Evolutionary conservation across 495 filamentous ascomycete species (phyloP), one percentile per base, ranked within the genome.

Genomic region (Penicillium ucsense): DNA sequence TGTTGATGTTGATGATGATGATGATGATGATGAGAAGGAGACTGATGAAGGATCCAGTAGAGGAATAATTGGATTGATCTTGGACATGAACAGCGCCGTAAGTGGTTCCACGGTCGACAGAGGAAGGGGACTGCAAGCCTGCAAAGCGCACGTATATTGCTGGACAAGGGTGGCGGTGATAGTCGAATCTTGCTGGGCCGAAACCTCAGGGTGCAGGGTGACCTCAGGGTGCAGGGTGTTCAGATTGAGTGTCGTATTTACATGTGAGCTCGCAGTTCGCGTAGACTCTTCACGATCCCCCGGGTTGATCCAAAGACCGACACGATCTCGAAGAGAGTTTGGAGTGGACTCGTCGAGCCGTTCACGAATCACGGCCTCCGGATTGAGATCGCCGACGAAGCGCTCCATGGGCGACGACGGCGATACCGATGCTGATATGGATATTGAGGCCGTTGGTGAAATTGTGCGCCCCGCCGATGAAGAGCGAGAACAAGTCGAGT

Each of bases 341-440:
- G 60, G 59, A 27, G 52, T 46, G 1, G 65, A 45, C 33, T 60
- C 62, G 39, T 65, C 51, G 8, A 67, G 41, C 29, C 55, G 61
- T 36, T 68, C 65, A 5, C 66, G 65, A 51, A 76, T 71, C 4
- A 70, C 61, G 30, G 72, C 62, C 53, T 76, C 72, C 6, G 73
- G 73, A 45, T 73, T 76, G 8, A 75, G 54, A 49, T 75, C 69
- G 29, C 73, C 73, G 29, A 76, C 62, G 41, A 76, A 76, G 30
- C 70, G 59, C 45, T 68, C 64, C 35, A 61, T 58, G 28, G 35
- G 48, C 6, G 59, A 49, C 31, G 49, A 48, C 3, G 55, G 45
- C 8, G 45, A 20, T 20, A 20, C 20, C 2, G 20, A 20, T 20
- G 20, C 20, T 20, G 20, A 20, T 20, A 20, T 20, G 1, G 20